These are phyloP conservation scores for Dionaea muscipula DNA, from an alignment of 179 eudicot species.

Conservation along the genomic window DNA sequence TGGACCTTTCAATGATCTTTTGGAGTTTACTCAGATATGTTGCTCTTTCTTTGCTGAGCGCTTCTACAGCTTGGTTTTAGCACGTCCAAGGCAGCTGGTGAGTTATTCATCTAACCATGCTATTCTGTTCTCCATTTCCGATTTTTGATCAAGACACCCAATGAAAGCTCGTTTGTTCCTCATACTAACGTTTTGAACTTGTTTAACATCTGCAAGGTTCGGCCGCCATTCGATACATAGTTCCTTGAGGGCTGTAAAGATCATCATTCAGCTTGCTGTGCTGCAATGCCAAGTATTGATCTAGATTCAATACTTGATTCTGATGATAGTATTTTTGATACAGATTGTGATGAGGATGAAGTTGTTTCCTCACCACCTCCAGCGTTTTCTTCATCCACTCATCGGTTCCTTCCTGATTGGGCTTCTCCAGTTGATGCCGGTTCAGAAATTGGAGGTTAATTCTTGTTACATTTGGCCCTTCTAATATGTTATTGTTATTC, in stretches of 20 bases:
- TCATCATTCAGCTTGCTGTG: constrained; percentile 17
- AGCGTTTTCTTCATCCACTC: constrained; percentile 20
- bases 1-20: constrained; percentile 1
- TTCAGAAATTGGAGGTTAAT: constrained; percentile 17
- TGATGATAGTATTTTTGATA: constrained; percentile 45
- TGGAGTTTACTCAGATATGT: constrained; percentile 18
- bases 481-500: not conserved
- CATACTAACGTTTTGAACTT: not conserved
- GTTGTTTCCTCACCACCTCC: constrained; percentile 21
- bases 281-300: constrained; percentile 18
- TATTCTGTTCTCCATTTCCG: not conserved
- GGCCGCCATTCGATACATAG: constrained; percentile 3
- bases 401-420: constrained; percentile 28
- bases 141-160: not conserved
- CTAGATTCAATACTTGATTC: constrained; percentile 50
- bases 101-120: not conserved
- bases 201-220: constrained; percentile 17
- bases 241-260: constrained; percentile 10
- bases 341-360: constrained; percentile 29
- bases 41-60: constrained; percentile 16
- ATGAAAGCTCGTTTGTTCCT: not conserved
- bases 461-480: constrained; percentile 2
- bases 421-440: constrained; percentile 15
- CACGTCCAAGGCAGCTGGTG: constrained; percentile 8
- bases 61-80: constrained; percentile 9